Percentiles rank a stretch among this genome's conserved stretches.
Evolutionary conservation across 2,329 filamentous ascomycete species (phyloP).

Genomic region (Trichoderma atroviride): DNA sequence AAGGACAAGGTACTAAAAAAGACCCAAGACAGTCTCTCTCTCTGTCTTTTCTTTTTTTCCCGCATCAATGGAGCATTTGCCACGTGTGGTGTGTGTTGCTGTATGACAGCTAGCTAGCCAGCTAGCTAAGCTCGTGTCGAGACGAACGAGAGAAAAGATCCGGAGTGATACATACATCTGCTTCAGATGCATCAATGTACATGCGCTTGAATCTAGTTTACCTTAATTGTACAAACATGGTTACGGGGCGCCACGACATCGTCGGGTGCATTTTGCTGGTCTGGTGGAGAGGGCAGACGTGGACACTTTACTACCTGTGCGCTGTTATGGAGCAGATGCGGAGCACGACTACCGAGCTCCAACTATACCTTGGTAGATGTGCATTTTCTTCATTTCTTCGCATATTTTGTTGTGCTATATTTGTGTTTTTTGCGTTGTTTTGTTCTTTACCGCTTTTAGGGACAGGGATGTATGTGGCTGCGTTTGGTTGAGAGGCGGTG

Average conservation of each 20-base stretch:
- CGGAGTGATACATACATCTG: not conserved
- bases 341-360: not conserved
- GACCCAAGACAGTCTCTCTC: not conserved
- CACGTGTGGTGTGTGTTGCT: not conserved
- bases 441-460: conserved; percentile 21
- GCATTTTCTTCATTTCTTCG: not conserved
- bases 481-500: conserved; percentile 5
- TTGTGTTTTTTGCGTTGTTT: not conserved
- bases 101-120: not conserved
- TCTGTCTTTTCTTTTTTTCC: not conserved
- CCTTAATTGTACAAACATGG: not conserved
- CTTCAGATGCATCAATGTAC: not conserved
- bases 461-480: conserved; percentile 3
- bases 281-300: not conserved
- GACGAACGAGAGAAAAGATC: not conserved
- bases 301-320: conserved; percentile 9
- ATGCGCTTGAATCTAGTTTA: not conserved
- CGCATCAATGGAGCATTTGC: not conserved
- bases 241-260: not conserved
- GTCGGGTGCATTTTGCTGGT: not conserved
- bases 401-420: not conserved
- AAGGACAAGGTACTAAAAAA: not conserved
- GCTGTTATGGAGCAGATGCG: not conserved
- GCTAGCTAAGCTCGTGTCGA: not conserved
- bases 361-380: not conserved